phyloP scores from a whole-genome alignment of 768 basidiomycete genomes.

The Boletus speciosus region DNA sequence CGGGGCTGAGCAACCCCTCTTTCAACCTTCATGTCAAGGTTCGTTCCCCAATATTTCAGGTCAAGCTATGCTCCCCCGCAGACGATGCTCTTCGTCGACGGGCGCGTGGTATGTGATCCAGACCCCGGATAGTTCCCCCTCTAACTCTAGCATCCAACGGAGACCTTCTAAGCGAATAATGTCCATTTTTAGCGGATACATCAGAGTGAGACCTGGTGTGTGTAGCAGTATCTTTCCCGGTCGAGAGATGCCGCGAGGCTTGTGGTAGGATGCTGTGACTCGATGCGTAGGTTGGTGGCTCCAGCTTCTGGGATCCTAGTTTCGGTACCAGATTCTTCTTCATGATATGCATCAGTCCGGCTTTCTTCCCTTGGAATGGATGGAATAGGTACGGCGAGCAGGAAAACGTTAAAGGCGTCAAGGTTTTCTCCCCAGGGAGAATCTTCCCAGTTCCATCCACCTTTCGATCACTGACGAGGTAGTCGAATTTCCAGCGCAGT shows the following conservation, averaged over 20 bases:
- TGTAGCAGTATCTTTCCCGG: background rate
- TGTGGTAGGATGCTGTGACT: conserved; percentile 2
- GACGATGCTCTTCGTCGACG: conserved; percentile 47
- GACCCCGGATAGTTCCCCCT: background rate
- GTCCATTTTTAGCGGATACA: conserved; percentile 15
- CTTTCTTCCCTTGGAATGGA: conserved; percentile 60
- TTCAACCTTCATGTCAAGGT: background rate
- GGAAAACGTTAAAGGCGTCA: conserved; percentile 71
- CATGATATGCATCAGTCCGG: conserved; percentile 66
- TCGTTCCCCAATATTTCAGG: background rate
- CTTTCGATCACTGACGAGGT: conserved; percentile 62
- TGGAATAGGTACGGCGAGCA: conserved; percentile 66
- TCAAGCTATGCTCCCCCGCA: conserved; percentile 37
- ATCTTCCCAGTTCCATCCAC: conserved; percentile 43
- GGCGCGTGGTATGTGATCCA: conserved; percentile 11
- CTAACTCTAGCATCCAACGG: conserved; percentile 3
- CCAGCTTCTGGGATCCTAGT: conserved; percentile 57
- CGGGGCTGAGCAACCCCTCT: background rate
- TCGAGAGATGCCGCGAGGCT: conserved; percentile 1
- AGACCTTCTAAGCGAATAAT: conserved; percentile 11
- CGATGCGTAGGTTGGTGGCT: conserved; percentile 36
- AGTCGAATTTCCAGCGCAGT: conserved; percentile 76
- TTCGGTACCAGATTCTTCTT: conserved; percentile 69
- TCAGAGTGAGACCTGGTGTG: conserved; percentile 25
- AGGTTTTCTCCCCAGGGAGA: conserved; percentile 62